phyloP scores from a whole-genome alignment of 148 eudicot genomes.

The Fagopyrum homotropicum region DNA sequence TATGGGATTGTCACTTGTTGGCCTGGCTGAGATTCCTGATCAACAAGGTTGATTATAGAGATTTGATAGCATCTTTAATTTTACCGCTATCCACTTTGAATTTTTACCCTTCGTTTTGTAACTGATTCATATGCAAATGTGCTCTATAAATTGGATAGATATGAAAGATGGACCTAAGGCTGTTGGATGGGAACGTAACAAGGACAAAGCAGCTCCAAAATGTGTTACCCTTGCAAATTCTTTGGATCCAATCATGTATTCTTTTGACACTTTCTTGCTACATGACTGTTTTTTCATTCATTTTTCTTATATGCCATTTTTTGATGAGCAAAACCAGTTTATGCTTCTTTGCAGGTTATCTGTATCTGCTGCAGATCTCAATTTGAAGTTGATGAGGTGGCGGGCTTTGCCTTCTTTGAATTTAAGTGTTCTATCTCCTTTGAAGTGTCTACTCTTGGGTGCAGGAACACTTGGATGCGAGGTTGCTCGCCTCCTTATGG shows the following conservation, averaged over 20 bases:
- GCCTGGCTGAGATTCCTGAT: conserved; percentile 59
- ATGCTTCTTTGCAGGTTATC: conserved; percentile 50
- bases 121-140: not conserved
- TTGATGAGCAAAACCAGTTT: not conserved
- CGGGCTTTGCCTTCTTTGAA: conserved; percentile 81
- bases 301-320: not conserved
- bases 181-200: conserved; percentile 78
- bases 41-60: conserved; percentile 62
- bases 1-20: conserved; percentile 63
- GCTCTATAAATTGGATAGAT: conserved; percentile 48
- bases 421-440: conserved; percentile 47
- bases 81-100: not conserved
- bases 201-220: conserved; percentile 43
- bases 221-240: conserved; percentile 67
- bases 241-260: conserved; percentile 88
- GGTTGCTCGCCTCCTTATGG: conserved; percentile 96
- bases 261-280: conserved; percentile 2
- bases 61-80: conserved; percentile 21
- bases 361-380: conserved; percentile 83
- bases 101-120: not conserved
- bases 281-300: not conserved
- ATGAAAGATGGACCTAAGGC: conserved; percentile 43
- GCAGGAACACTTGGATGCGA: conserved; percentile 98
- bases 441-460: conserved; percentile 87
- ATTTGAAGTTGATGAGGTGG: conserved; percentile 94